phyloP scores from a whole-genome alignment of 257 asterid species.

The Nicotiana attenuata region DNA sequence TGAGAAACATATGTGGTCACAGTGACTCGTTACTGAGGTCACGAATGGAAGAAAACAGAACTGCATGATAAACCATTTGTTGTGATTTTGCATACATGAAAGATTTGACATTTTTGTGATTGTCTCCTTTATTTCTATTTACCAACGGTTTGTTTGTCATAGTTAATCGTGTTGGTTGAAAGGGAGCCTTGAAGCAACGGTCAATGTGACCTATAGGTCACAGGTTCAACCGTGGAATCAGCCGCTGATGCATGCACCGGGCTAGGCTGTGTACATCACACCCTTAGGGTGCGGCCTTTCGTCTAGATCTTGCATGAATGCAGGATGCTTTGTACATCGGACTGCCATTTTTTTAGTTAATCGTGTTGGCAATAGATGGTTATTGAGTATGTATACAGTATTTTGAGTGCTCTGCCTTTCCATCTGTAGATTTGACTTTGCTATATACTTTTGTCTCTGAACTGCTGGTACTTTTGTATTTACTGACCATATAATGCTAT shows the following conservation, averaged over 20 bases:
- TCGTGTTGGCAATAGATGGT: not conserved
- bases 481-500: slow-evolving; percentile 5
- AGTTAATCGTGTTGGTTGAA: not conserved
- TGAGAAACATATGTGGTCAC: not conserved
- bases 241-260: too few species aligned
- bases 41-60: not conserved
- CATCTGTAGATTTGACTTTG: not conserved
- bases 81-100: not conserved
- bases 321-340: too few species aligned
- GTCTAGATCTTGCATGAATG: too few species aligned
- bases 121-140: not conserved
- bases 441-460: not conserved
- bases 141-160: not conserved
- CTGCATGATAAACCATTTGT: not conserved
- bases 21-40: not conserved
- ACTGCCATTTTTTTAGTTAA: too few species aligned
- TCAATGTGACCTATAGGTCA: too few species aligned
- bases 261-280: too few species aligned
- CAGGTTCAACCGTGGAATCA: too few species aligned
- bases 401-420: not conserved
- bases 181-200: too few species aligned
- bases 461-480: not conserved
- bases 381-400: not conserved
- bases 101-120: not conserved
- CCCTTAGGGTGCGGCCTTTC: too few species aligned